phyloP scores from a whole-genome alignment of 164 flowering plant genomes.

The Berberis thunbergii region DNA sequence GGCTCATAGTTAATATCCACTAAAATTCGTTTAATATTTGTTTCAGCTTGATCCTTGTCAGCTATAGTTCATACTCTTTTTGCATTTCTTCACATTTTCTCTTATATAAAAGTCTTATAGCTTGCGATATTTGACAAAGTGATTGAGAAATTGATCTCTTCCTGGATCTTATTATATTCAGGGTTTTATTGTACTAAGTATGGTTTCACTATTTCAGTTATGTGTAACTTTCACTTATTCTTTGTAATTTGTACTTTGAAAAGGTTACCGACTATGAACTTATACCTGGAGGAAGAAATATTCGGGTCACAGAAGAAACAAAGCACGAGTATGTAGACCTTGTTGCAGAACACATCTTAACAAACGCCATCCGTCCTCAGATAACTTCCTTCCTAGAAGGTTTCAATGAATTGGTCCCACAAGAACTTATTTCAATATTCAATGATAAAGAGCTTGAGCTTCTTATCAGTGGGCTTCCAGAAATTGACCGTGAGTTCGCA shows the following conservation, averaged over 20 bases:
- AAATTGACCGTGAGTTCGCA: conserved; percentile 75
- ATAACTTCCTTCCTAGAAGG: conserved; percentile 85
- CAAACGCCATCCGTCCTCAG: conserved; percentile 94
- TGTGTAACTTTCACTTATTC: background rate
- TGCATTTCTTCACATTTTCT: too few species aligned
- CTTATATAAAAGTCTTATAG: too few species aligned
- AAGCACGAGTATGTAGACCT: conserved; percentile 96
- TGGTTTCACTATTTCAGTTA: too few species aligned
- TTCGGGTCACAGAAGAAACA: conserved; percentile 84
- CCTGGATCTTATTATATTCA: too few species aligned
- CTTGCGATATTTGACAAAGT: too few species aligned
- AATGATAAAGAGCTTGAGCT: conserved; percentile 96
- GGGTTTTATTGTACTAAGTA: too few species aligned
- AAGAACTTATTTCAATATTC: conserved; percentile 81
- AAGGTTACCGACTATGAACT: conserved; percentile 93
- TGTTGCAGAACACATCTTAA: conserved; percentile 81
- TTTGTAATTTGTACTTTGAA: background rate
- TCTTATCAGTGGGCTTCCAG: conserved; percentile 95
- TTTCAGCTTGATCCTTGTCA: too few species aligned
- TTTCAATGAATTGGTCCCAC: conserved; percentile 72
- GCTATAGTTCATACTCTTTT: too few species aligned
- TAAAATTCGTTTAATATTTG: too few species aligned
- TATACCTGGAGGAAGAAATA: conserved; percentile 93
- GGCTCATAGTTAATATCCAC: too few species aligned
- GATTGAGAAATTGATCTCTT: too few species aligned